Base-by-base conservation (phyloP, 306 rosid species). In the Begonia masoniana region DNA sequence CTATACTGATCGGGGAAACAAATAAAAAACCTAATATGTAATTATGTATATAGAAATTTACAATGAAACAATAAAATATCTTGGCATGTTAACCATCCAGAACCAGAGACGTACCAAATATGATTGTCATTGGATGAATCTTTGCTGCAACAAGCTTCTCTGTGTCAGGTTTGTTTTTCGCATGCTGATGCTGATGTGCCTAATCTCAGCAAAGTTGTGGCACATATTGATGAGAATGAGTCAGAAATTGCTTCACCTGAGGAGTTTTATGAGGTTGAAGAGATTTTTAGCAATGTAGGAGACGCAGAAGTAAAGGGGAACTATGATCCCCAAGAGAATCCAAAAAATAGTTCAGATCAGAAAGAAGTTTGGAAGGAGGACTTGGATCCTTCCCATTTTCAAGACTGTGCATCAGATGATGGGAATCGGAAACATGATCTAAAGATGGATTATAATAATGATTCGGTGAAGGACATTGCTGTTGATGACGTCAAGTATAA, bases 51-150 rank as follows among this genome's bases (percentile, higher is more conserved):
- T n/a, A 24, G 31, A 24, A 24, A 24, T 24, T 24, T 24, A 24
- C 2, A 2, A 24, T 4, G 4, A 24, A 24, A 24, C n/a, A n/a
- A n/a, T n/a, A n/a, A n/a, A n/a, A n/a, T n/a, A n/a, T n/a, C n/a
- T n/a, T n/a, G n/a, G n/a, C n/a, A n/a, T n/a, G n/a, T 24, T 24
- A 24, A 24, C 2, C 31, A 2, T 4, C 4, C 4, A 2, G 4
- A 4, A 4, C 2, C 4, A 2, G 31, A 4, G 2, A 4, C 31
- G 4, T 59, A 83, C 99, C 99, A 76, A 91, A 69, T 72, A 91
- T 91, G 68, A 91, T 83, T 9, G 99, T 91, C 99, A 91, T 91
- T 0, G 99, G 99, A 72, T 91, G 99, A 70, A 91, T 83, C 76
- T 91, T 91, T 31, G 77, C 68, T 36, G 87, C 85, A 47, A 92